Evolutionary conservation across 768 basidiomycete genomes (phyloP).

Genomic region (Mycena sanguinolenta): DNA sequence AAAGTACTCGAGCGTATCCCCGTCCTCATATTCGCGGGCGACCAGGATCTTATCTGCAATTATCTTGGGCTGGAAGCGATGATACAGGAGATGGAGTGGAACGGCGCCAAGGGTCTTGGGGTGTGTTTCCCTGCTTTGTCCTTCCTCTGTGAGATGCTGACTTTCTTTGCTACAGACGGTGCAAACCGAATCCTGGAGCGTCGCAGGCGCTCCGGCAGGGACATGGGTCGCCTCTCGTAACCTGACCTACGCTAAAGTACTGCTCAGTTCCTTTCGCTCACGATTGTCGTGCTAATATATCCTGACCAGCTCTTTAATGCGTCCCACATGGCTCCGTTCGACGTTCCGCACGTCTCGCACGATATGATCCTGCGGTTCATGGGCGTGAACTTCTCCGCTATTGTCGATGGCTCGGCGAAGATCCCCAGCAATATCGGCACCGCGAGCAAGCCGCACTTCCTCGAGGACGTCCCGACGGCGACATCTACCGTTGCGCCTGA

Average conservation of each 20-base stretch:
- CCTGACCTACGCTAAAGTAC: constrained; percentile 92
- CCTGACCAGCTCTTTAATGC: constrained; percentile 82
- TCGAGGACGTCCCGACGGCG: constrained; percentile 57
- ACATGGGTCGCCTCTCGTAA: constrained; percentile 93
- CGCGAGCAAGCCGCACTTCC: constrained; percentile 73
- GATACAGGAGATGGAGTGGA: constrained; percentile 89
- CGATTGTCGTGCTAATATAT: not conserved
- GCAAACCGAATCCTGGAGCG: constrained; percentile 79
- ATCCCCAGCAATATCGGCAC: constrained; percentile 87
- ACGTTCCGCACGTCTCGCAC: constrained; percentile 88
- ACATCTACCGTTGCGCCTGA: constrained; percentile 52
- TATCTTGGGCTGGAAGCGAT: constrained; percentile 90
- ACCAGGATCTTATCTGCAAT: constrained; percentile 97
- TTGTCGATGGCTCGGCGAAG: constrained; percentile 83
- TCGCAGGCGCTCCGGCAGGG: constrained; percentile 83
- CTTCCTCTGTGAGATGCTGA: not conserved
- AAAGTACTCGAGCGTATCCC: constrained; percentile 82
- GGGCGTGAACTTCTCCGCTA: constrained; percentile 87
- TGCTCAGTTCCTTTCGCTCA: constrained; percentile 18
- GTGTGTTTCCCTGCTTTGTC: constrained; percentile 60
- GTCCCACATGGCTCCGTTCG: constrained; percentile 96
- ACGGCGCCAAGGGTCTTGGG: constrained; percentile 84
- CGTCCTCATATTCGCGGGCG: constrained; percentile 93
- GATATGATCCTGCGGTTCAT: constrained; percentile 99
- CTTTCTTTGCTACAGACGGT: constrained; percentile 60